Evolutionary conservation across 331 rosid species (phyloP), one percentile per base, ranked within the genome.

Genomic region (Telfairia occidentalis): DNA sequence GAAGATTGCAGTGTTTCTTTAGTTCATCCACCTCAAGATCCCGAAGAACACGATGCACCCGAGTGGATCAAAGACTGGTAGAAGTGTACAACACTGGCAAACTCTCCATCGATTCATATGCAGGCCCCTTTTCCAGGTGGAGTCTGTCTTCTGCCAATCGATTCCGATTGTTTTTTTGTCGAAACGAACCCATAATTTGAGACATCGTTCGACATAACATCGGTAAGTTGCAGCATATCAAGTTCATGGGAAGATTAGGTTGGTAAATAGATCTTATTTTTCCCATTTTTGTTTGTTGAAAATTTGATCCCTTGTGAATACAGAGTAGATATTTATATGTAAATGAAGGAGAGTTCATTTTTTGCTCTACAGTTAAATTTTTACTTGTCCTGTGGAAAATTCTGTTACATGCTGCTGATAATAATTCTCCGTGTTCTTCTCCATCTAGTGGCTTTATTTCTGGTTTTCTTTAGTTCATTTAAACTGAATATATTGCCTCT

Each of bases 31-130:
- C 77, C 83, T 15, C 82, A 76, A n/a, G 88, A 89, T 76, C 82
- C 73, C 7, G 58, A 70, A 37, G 92, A 87, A 77, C 84, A 77
- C 35, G 84, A 87, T 23, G 77, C 73, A 74, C 90, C 97, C 7
- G 96, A 92, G 82, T 92, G 97, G 99, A 87, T 95, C 67, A 92
- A 87, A 71, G 92, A 92, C 66, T 95, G 99, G 99, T 95, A 95
- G 81, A 72, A 77, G 81, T 61, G 81, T 61, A 73, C 69, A 76
- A 64, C 55, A 34, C 29, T 2, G 16, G 74, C 61, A 34, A 77
- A 38, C 35, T 9, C 49, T 65, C 34, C 32, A 66, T 66, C 32
- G 49, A 12, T 78, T 69, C 61, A 28, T 81, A 57, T 75, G 67
- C 75, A 24, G 30, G 74, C 79, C 40, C 79, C 40, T 78, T 85